phyloP scores from a whole-genome alignment of 179 eudicot genomes.

The Silene noctiflora region DNA sequence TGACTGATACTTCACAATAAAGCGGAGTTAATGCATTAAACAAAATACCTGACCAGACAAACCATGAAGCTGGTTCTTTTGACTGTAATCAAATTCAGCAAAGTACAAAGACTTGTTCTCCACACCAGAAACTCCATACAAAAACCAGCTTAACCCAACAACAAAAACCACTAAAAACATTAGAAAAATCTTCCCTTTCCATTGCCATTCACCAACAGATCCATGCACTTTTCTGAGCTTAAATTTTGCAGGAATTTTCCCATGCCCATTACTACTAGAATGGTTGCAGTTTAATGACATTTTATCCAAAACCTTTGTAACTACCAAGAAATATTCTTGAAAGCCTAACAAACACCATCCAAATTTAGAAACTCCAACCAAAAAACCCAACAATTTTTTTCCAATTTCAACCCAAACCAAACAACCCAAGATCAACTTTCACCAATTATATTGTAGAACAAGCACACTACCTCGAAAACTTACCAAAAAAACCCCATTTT shows the following conservation, averaged over 20 bases:
- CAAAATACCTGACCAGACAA: slow-evolving; percentile 50
- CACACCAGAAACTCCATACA: slow-evolving; percentile 37
- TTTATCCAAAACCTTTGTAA: slow-evolving; percentile 38
- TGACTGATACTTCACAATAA: too few relatives aligned
- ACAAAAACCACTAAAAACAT: slow-evolving; percentile 34
- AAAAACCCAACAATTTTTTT: not conserved
- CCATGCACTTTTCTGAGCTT: slow-evolving; percentile 43
- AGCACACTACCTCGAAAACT: not conserved
- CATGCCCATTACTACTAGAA: slow-evolving; percentile 42
- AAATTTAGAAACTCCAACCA: slow-evolving; percentile 13
- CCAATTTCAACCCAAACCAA: not conserved
- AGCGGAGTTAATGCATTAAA: not conserved
- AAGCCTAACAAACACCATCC: slow-evolving; percentile 41
- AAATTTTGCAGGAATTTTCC: slow-evolving; percentile 35
- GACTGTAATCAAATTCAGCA: slow-evolving; percentile 46
- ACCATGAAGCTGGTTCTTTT: slow-evolving; percentile 36
- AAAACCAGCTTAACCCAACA: slow-evolving; percentile 42
- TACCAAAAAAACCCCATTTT: too few relatives aligned
- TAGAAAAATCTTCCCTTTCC: slow-evolving; percentile 34
- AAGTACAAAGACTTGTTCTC: slow-evolving; percentile 24
- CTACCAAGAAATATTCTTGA: slow-evolving; percentile 32
- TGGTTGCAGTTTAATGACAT: slow-evolving; percentile 61
- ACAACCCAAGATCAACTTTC: not conserved
- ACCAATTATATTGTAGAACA: not conserved
- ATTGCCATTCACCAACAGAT: slow-evolving; percentile 40